Conservation (phyloP, 1,284 basidiomycete species). For the Puccinia triticina region DNA sequence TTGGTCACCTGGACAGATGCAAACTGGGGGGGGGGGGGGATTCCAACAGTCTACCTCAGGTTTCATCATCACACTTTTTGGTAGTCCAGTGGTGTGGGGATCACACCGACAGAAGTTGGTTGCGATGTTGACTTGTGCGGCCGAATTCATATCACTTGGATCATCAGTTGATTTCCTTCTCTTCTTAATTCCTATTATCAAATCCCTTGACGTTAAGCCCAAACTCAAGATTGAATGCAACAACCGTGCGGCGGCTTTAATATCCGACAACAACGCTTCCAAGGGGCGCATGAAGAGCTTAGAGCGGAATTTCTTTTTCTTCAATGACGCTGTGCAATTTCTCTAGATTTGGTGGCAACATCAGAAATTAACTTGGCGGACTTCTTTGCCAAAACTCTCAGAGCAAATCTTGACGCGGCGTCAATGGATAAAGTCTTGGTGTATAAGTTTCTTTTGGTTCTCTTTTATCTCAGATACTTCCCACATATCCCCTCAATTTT, state of each 20-base stretch:
- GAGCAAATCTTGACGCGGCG: too few relatives aligned
- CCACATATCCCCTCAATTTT: too few relatives aligned
- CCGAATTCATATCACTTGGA: too few relatives aligned
- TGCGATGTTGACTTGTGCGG: background rate
- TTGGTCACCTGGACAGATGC: background rate
- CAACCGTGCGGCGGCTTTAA: background rate
- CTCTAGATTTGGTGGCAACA: background rate
- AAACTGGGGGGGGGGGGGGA: conserved; percentile 3
- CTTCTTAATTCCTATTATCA: background rate
- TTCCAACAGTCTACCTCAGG: background rate
- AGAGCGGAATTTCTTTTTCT: background rate
- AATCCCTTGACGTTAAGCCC: background rate
- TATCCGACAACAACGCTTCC: background rate
- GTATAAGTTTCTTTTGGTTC: too few relatives aligned
- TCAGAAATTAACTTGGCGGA: background rate
- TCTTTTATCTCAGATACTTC: too few relatives aligned
- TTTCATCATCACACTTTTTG: background rate
- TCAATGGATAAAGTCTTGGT: too few relatives aligned
- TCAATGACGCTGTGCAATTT: background rate
- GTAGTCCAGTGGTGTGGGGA: background rate
- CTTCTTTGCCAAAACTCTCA: background rate
- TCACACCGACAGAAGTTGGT: background rate
- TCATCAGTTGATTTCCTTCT: background rate
- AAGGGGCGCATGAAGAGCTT: too few relatives aligned
- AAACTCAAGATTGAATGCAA: background rate